Evolutionary conservation across 495 filamentous ascomycete genomes (phyloP).

Genomic region (Thozetella sp.): DNA sequence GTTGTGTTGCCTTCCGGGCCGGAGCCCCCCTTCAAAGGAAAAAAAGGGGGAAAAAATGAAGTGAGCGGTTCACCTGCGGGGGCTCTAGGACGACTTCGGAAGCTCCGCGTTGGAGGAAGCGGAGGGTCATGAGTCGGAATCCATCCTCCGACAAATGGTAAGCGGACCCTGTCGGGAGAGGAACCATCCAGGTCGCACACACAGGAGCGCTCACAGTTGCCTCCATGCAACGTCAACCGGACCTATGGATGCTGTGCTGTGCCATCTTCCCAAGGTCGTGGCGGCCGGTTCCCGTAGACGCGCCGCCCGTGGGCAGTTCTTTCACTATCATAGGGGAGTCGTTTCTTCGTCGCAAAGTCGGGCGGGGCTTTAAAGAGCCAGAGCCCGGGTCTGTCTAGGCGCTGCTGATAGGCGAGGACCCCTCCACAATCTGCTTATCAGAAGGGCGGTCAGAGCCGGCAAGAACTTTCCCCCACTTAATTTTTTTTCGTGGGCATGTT

Average conservation of each 20-base stretch:
- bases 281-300: no score
- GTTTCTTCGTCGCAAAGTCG: no score
- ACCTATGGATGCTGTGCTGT: no score
- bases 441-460: conserved; percentile 36
- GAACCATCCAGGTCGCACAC: no score
- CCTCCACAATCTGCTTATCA: conserved; percentile 26
- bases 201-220: no score
- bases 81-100: background rate
- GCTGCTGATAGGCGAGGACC: conserved; percentile 10
- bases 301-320: no score
- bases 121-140: background rate
- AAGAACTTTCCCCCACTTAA: conserved; percentile 30
- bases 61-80: background rate
- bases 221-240: no score
- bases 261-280: no score
- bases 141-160: background rate
- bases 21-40: no score
- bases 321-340: no score
- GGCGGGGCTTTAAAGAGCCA: conserved; percentile 3
- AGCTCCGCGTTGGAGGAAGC: conserved; percentile 1
- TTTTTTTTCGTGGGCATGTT: conserved; percentile 20
- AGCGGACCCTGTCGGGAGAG: background rate
- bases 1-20: no score
- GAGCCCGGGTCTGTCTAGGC: conserved; percentile 9
- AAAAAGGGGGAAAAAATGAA: no score